Percentiles rank a stretch among this genome's conserved stretches.
phyloP scores from a whole-genome alignment of 345 rosid genomes.

The Brassica incana region DNA sequence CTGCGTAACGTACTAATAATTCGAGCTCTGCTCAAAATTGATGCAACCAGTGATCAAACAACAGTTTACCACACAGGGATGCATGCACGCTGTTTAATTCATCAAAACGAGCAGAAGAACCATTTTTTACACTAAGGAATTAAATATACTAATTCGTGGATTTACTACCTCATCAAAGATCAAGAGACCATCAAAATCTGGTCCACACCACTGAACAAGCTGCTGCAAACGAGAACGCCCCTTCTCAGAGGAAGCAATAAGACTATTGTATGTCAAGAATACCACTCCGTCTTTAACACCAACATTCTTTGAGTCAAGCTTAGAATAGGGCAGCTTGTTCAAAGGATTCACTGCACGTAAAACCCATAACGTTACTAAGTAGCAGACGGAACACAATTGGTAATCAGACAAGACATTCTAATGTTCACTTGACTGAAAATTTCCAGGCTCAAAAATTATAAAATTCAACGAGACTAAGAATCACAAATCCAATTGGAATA shows the following conservation, averaged over 20 bases:
- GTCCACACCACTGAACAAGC: conserved; percentile 98
- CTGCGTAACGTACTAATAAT: conserved; percentile 29
- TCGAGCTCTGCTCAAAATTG: background rate
- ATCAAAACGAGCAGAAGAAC: background rate
- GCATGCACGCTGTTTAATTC: too few species aligned
- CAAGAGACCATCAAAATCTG: conserved; percentile 84
- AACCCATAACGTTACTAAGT: conserved; percentile 25
- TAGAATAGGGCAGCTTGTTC: conserved; percentile 95
- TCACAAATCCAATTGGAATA: background rate
- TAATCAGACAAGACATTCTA: conserved; percentile 11
- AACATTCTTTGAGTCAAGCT: conserved; percentile 91
- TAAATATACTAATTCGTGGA: conserved; percentile 22
- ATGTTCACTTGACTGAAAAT: conserved; percentile 20
- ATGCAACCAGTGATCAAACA: conserved; percentile 18
- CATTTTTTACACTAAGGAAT: conserved; percentile 13
- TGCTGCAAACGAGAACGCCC: conserved; percentile 98
- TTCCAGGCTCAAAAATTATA: background rate
- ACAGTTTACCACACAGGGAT: conserved; percentile 18
- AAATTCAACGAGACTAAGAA: background rate
- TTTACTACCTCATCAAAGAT: conserved; percentile 84
- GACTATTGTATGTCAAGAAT: conserved; percentile 94
- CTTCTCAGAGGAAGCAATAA: conserved; percentile 98
- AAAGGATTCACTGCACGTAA: conserved; percentile 83
- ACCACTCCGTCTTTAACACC: conserved; percentile 91
- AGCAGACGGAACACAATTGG: conserved; percentile 12